A percentile compares a stretch with the other conserved stretches of the same genome.
phyloP scores from a whole-genome alignment of 306 rosid species.

The Vigna angularis region DNA sequence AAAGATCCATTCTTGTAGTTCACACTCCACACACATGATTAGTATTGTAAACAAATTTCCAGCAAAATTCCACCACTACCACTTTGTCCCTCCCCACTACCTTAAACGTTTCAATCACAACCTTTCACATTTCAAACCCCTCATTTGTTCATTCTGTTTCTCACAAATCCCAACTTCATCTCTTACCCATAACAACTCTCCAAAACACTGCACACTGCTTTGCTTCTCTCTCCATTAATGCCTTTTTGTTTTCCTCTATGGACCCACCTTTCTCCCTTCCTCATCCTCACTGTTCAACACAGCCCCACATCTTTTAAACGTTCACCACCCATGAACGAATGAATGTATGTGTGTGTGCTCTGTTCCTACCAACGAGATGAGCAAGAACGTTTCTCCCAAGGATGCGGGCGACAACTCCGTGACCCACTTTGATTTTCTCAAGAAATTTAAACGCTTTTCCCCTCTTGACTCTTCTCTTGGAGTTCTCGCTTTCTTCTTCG shows the following conservation, averaged over 20 bases:
- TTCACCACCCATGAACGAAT: neutral
- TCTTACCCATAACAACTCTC: neutral
- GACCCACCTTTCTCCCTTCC: neutral
- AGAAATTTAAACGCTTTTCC: constrained; percentile 68
- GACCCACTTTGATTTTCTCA: constrained; percentile 60
- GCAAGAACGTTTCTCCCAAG: constrained; percentile 42
- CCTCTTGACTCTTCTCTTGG: constrained; percentile 68
- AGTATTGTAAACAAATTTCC: neutral
- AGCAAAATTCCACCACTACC: neutral
- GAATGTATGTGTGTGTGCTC: constrained; percentile 6
- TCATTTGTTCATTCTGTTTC: neutral
- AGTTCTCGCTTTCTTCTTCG: constrained; percentile 56
- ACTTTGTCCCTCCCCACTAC: too few species aligned
- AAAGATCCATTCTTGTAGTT: neutral
- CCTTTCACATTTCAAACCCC: neutral
- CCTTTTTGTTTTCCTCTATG: neutral
- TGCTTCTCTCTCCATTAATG: neutral
- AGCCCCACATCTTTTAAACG: neutral
- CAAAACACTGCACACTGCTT: neutral
- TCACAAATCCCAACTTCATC: neutral
- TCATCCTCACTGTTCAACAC: neutral
- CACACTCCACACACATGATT: neutral
- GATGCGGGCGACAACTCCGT: constrained; percentile 39
- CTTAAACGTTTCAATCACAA: neutral
- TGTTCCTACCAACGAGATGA: constrained; percentile 42